Base-by-base conservation (phyloP, 2,329 filamentous ascomycete genomes). In the Teratosphaeria destructans region DNA sequence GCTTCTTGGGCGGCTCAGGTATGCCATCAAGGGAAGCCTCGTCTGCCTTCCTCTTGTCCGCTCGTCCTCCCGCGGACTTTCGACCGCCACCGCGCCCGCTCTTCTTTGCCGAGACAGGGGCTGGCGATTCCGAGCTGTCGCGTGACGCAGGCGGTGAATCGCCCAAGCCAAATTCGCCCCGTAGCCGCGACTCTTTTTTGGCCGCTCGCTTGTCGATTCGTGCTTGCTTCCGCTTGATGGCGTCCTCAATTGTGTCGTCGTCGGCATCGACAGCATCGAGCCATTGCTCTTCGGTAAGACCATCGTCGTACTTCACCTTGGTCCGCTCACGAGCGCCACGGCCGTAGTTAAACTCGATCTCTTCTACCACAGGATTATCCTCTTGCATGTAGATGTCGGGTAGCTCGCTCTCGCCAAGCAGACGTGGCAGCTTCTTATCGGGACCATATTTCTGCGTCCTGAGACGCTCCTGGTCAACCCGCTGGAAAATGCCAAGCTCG, bases 241-340 rank as follows among this genome's bases (percentile, higher is more conserved):
- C 94, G 58, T 90, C 92, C 72, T 97, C 94, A 34, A 96, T 91
- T 0, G 85, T 87, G 71, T 99, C 94, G 1, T 99, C 94, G 56
- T 96, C 92, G 62, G 95, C 93, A 72, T 99, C 94, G 35, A 99
- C 93, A 58, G 94, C 94, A 79, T 96, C 93, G 57, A 97, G 83
- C 94, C 94, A 99, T 75, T 99, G 95, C 77, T 99, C 94, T 76
- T 99, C 95, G 0, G 94, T 97, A 34, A 99, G 84, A 57, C 95
- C 94, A 70, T 99, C 94, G 69, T 99, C 94, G 68, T 99, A 99
- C 74, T 88, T 89, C 69, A 96, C 92, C 70, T 90, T 87, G 66
- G 91, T 96, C 62, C 95, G 87, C 76, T 99, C 94, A 78, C 94
- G 89, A 64, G 93, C 93, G 68, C 94, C 94, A 74, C 94, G 92